These are phyloP conservation scores for Diplotaxis tenuifolia DNA, from an alignment of 345 rosid genomes.

Conservation along the genomic window DNA sequence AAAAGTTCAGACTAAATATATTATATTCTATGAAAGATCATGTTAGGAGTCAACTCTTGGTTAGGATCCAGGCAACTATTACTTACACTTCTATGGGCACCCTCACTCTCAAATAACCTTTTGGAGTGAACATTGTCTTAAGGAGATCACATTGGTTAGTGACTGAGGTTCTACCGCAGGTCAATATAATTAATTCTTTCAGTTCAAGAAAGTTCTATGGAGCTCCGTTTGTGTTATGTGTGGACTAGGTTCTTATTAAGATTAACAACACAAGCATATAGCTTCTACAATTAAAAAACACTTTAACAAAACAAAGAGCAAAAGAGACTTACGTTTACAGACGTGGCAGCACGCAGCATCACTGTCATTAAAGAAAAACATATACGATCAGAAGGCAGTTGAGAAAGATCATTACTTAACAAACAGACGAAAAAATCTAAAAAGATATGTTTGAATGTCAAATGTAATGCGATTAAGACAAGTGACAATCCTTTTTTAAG, in stretches of 20 bases:
- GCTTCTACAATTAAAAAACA: not conserved
- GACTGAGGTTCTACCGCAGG: constrained; percentile 3
- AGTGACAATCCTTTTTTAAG: not conserved
- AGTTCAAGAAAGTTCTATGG: not conserved
- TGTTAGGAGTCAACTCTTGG: constrained; percentile 7
- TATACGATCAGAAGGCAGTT: constrained; percentile 12
- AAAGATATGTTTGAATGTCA: not conserved
- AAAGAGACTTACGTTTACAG: constrained; percentile 66
- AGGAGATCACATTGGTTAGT: constrained; percentile 13
- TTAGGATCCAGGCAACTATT: constrained; percentile 4
- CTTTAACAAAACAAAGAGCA: constrained; percentile 6
- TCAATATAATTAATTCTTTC: not conserved
- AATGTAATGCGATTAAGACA: constrained; percentile 20
- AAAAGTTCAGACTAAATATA: not conserved
- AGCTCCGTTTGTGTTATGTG: constrained; percentile 10
- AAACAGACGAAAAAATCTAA: not conserved
- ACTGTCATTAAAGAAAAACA: constrained; percentile 48
- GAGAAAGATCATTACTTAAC: constrained; percentile 17
- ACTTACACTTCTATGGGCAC: constrained; percentile 5
- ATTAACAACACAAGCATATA: constrained; percentile 19
- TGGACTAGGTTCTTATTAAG: not conserved
- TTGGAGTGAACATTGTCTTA: not conserved
- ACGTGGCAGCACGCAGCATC: constrained; percentile 81
- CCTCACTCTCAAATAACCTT: constrained; percentile 11
- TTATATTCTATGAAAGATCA: not conserved